These are phyloP conservation scores for Cyclostephanos tholiformis DNA, from an alignment of 108 stramenopile genomes.

Conservation along the genomic window DNA sequence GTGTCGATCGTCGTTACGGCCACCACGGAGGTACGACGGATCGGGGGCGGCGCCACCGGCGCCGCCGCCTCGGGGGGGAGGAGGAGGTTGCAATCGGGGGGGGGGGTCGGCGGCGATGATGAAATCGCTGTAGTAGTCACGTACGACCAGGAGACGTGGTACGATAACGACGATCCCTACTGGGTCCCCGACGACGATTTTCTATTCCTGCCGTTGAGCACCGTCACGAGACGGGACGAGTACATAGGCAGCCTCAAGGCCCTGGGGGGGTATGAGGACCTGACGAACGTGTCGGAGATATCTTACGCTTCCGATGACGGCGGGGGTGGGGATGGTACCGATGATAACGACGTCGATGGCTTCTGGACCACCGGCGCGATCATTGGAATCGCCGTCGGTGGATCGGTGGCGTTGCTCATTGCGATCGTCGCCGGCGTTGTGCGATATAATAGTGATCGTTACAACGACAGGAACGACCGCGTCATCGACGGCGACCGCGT, in stretches of 20 bases:
- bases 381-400: slow-evolving; percentile 66
- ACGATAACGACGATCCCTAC: slow-evolving; percentile 19
- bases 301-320: neutral
- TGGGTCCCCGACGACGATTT: slow-evolving; percentile 5
- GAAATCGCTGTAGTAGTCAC: slow-evolving; percentile 33
- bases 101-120: neutral
- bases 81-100: too few relatives aligned
- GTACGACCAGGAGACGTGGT: slow-evolving; percentile 30
- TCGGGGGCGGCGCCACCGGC: too few relatives aligned
- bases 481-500: neutral
- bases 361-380: slow-evolving; percentile 35
- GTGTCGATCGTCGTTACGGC: too few relatives aligned
- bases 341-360: neutral
- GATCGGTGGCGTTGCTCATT: slow-evolving; percentile 42
- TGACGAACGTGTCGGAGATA: slow-evolving; percentile 29
- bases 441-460: slow-evolving; percentile 24
- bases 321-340: slow-evolving; percentile 1
- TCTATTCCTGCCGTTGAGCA: slow-evolving; percentile 15
- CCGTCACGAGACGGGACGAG: slow-evolving; percentile 13
- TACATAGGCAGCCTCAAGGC: slow-evolving; percentile 24
- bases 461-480: slow-evolving; percentile 20
- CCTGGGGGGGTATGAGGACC: slow-evolving; percentile 27
- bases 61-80: too few relatives aligned
- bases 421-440: slow-evolving; percentile 28
- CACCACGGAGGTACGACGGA: too few relatives aligned